Base-by-base conservation (phyloP, 108 stramenopile species). In the Cyclotella sp. region DNA sequence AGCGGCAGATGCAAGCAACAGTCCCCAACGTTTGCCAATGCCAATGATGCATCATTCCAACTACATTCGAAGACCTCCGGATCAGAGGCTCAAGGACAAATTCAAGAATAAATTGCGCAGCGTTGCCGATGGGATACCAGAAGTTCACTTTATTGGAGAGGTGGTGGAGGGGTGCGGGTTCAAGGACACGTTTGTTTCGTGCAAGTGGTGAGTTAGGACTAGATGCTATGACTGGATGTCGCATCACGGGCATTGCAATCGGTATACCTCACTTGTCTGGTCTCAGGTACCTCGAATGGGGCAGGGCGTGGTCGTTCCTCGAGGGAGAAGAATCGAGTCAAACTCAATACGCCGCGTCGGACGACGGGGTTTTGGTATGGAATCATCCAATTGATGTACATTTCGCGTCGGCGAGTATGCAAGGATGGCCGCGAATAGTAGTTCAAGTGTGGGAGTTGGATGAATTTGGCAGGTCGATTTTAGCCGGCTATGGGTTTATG, bases 351-450 rank as follows among this genome's bases (percentile, higher is more conserved):
- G 76, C 85, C 34, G 60, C 68, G 26, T 73, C 54, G 8, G 78
- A 79, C 21, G 82, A 81, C 43, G 66, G 68, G 8, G 74, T 73
- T 8, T 67, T 72, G 18, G 81, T 83, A 18, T 90, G 85, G 85
- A 84, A 84, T 42, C 90, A 90, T 68, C 90, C 90, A 19, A 76
- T 90, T 28, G 90, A 90, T 73, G 70, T 87, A n/a, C 90, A 90
- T 63, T 87, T 87, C 45, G 76, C 80, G 46, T 72, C 84, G 11
- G 81, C 82, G 13, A 85, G 84, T 59, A 87, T 86, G 18, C 84
- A 81, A 62, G 87, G 86, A 14, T 90, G 88, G 89, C 88, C 88
- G 14, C 70, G 89, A 44, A 67, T 90, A 13, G 63, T 83, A 39
- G 39, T 90, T 12, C 81, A 87, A 51, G 82, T 87, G 29, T 88